These are phyloP conservation scores for Acacia crassicarpa DNA, from an alignment of 306 rosid species.

Conservation along the genomic window DNA sequence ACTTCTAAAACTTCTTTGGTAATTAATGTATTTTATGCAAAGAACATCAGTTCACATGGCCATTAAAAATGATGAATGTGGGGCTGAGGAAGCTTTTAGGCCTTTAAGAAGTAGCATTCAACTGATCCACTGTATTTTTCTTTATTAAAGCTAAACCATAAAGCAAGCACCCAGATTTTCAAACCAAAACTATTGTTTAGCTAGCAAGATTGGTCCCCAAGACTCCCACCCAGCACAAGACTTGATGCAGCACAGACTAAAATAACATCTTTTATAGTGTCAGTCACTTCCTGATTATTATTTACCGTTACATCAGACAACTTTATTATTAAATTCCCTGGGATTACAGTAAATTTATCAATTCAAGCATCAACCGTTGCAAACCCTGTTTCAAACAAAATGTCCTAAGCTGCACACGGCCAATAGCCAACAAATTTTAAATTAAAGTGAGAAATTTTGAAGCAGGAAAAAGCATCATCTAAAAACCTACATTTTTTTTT, in stretches of 20 bases:
- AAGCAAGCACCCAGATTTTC: slow-evolving; percentile 16
- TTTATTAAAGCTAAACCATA: neutral
- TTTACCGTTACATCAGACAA: neutral
- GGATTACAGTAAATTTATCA: neutral
- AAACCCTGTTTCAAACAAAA: neutral
- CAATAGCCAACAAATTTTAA: slow-evolving; percentile 11
- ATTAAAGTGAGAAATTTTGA: neutral
- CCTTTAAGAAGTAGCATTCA: slow-evolving; percentile 5
- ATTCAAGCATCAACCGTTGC: slow-evolving; percentile 7
- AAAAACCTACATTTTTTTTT: neutral
- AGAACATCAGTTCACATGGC: neutral
- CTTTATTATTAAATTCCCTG: neutral
- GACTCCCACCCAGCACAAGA: neutral
- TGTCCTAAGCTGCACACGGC: slow-evolving; percentile 3
- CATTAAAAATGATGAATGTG: slow-evolving; percentile 1
- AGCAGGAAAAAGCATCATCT: neutral
- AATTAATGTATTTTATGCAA: slow-evolving; percentile 13
- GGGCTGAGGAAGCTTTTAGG: neutral
- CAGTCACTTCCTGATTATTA: neutral
- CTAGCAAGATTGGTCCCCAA: slow-evolving; percentile 2
- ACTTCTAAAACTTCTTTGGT: slow-evolving; percentile 5
- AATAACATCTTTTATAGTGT: neutral
- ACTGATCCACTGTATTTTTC: neutral
- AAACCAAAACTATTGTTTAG: slow-evolving; percentile 8
- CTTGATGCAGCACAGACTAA: slow-evolving; percentile 5